Evolutionary conservation across 2,329 filamentous ascomycete genomes (phyloP).

Genomic region (Lecanoromycetidae sp.): DNA sequence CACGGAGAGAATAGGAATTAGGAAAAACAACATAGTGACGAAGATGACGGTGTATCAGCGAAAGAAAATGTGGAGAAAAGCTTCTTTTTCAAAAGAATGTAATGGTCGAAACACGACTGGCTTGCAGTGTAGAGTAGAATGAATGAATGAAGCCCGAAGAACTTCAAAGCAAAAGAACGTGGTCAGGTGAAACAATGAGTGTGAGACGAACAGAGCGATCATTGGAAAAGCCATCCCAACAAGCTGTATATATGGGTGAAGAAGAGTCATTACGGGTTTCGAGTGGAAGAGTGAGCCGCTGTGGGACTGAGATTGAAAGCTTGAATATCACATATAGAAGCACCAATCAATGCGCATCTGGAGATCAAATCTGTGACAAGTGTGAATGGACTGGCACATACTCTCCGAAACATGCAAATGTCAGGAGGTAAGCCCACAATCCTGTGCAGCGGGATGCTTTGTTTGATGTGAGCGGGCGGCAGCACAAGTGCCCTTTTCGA

Average conservation of each 20-base stretch:
- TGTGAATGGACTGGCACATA: neutral
- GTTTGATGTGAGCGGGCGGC: conserved; percentile 5
- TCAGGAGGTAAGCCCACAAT: conserved; percentile 5
- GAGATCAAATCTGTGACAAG: neutral
- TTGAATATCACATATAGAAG: neutral
- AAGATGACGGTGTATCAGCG: neutral
- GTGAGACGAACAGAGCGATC: neutral
- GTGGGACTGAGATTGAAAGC: neutral
- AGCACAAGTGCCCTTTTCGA: neutral
- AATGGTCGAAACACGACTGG: neutral
- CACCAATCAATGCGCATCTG: neutral
- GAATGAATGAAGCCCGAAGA: neutral
- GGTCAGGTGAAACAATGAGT: conserved; percentile 2
- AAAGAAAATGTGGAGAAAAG: neutral
- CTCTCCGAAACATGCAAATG: neutral
- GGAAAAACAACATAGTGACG: conserved; percentile 6
- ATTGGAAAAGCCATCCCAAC: neutral
- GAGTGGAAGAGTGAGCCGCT: neutral
- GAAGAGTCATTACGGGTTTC: conserved; percentile 1
- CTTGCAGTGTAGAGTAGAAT: neutral
- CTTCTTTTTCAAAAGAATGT: conserved; percentile 3
- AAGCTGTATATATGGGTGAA: neutral
- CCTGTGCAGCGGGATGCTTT: neutral
- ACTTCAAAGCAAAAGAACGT: conserved; percentile 1
- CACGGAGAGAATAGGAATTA: conserved; percentile 2